Percentiles rank a stretch among this genome's conserved stretches.
Conservation (phyloP, 176 grass and related monocot genomes). For the Pontederia paniculata region DNA sequence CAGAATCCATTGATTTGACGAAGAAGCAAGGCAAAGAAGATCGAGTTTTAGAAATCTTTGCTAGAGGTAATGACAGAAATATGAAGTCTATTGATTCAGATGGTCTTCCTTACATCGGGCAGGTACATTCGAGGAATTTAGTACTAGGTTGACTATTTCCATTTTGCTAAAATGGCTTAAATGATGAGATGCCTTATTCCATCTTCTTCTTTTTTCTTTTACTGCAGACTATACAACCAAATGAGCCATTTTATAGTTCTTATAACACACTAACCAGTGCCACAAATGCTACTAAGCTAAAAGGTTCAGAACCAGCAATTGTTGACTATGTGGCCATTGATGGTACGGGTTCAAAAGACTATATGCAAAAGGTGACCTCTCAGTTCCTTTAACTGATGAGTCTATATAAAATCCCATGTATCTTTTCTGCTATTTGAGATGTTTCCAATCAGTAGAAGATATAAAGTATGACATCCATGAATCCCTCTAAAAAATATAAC, state of each 20-base stretch:
- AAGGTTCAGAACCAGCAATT: conserved; percentile 63
- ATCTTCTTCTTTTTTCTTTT: conserved; percentile 9
- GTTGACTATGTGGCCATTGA: conserved; percentile 80
- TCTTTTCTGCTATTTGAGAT: no score
- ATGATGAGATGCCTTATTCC: conserved; percentile 5
- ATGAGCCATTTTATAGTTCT: conserved; percentile 62
- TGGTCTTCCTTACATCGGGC: conserved; percentile 85
- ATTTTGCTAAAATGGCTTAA: conserved; percentile 7
- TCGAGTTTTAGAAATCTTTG: conserved; percentile 46
- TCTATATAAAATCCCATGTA: no score
- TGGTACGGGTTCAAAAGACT: conserved; percentile 55
- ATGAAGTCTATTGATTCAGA: conserved; percentile 50
- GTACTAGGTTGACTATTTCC: conserved; percentile 10
- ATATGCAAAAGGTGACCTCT: conserved; percentile 52
- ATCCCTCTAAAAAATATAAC: no score
- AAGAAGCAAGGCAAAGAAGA: conserved; percentile 42
- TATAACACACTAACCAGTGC: conserved; percentile 57
- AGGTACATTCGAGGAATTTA: conserved; percentile 28
- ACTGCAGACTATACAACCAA: conserved; percentile 61
- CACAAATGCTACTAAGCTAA: conserved; percentile 43
- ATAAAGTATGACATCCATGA: no score
- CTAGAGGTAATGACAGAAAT: conserved; percentile 48
- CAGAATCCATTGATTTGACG: conserved; percentile 71
- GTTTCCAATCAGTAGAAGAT: no score
- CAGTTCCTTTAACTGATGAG: background rate